Evolutionary conservation across 1,139 yeast species (phyloP).

Genomic region (Taphrina wiesneri): DNA sequence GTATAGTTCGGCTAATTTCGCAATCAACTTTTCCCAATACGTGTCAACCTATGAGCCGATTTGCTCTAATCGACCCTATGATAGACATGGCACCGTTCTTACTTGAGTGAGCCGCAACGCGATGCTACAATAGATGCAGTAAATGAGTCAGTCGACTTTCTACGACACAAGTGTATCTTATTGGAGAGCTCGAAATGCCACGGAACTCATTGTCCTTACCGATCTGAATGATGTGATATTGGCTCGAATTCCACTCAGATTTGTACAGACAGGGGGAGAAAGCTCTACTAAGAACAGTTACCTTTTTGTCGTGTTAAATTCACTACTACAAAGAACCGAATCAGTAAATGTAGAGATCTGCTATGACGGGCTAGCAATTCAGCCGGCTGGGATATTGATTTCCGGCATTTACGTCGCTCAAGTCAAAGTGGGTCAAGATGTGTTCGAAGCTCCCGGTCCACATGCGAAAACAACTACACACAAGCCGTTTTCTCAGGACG

Average conservation of each 20-base stretch:
- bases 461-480: background rate
- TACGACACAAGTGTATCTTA: no score
- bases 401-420: background rate
- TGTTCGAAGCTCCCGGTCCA: background rate
- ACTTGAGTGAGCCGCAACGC: no score
- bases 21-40: no score
- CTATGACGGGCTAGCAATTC: background rate
- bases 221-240: background rate
- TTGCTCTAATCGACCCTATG: no score
- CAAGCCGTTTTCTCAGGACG: background rate
- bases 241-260: background rate
- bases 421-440: background rate
- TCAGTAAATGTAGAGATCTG: background rate
- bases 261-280: background rate
- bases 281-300: slow-evolving; percentile 43
- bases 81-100: no score
- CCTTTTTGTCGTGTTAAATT: no score
- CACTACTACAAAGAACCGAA: background rate
- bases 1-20: no score
- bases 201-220: background rate
- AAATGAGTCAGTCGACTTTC: no score
- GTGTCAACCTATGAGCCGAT: no score
- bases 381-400: background rate
- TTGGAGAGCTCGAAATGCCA: background rate
- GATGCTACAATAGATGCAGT: no score